Evolutionary conservation across 441 rosid species (phyloP).

Genomic region (Jatropha podagrica): DNA sequence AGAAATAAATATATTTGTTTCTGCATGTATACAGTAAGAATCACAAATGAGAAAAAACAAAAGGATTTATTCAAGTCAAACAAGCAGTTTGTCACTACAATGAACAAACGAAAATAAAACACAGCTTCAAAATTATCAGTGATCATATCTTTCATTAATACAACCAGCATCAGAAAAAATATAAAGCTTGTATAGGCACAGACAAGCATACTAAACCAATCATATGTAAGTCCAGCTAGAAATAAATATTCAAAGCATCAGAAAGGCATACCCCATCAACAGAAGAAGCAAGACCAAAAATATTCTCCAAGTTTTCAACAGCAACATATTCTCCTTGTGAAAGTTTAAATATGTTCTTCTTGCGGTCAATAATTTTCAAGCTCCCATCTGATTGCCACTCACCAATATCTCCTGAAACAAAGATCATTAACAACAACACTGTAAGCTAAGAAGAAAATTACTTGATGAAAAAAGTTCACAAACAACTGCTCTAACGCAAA

Average conservation of each 20-base stretch:
- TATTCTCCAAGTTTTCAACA: conserved; percentile 87
- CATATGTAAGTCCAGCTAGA: neutral
- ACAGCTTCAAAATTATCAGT: neutral
- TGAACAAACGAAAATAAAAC: neutral
- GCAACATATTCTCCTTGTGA: conserved; percentile 99
- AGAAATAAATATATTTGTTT: too few species aligned
- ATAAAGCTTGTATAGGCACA: neutral
- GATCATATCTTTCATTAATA: neutral
- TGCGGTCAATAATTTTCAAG: conserved; percentile 88
- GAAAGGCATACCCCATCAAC: conserved; percentile 63
- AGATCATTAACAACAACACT: conserved; percentile 14
- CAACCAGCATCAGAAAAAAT: neutral
- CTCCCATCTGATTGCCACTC: conserved; percentile 98
- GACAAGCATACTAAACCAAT: neutral
- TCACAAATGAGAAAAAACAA: neutral
- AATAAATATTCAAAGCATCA: neutral
- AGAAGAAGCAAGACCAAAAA: conserved; percentile 52
- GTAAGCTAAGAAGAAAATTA: conserved; percentile 12
- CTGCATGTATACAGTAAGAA: neutral
- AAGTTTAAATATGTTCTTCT: conserved; percentile 95
- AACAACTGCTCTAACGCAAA: conserved; percentile 23
- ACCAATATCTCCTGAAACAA: conserved; percentile 80
- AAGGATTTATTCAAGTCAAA: neutral
- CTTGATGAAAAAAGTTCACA: neutral
- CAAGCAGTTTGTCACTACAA: too few species aligned